These are phyloP conservation scores for Tuber indicum DNA, from an alignment of 495 filamentous ascomycete genomes.

Conservation along the genomic window DNA sequence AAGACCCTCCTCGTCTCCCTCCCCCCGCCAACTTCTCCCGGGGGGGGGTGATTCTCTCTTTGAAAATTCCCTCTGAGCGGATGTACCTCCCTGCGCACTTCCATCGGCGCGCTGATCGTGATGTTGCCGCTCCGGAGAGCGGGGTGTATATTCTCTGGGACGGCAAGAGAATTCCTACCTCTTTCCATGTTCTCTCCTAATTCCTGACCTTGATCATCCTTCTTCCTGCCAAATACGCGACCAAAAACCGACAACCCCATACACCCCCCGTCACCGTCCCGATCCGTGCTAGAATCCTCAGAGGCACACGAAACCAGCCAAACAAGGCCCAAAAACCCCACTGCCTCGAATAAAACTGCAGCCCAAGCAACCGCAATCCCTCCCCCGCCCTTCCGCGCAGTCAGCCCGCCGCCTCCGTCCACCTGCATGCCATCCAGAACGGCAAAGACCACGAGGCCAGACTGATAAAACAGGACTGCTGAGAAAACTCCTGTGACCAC, in stretches of 20 bases:
- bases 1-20: background rate
- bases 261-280: background rate
- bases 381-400: constrained; percentile 16
- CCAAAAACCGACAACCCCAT: background rate
- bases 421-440: background rate
- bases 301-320: background rate
- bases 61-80: background rate
- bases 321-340: constrained; percentile 17
- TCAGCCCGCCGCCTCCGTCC: background rate
- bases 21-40: background rate
- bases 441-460: background rate
- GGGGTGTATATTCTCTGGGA: background rate
- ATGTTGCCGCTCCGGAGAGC: background rate
- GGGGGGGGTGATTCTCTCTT: background rate
- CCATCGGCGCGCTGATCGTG: background rate
- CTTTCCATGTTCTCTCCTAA: background rate
- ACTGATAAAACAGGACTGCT: constrained; percentile 23
- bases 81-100: background rate
- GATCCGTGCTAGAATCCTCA: background rate
- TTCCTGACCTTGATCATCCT: background rate
- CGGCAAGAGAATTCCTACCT: background rate
- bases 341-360: constrained; percentile 22
- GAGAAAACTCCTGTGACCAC: constrained; percentile 10
- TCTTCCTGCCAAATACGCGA: background rate
- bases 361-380: constrained; percentile 30